phyloP scores from a whole-genome alignment of 2,329 filamentous ascomycete species.

The Capronia americana region DNA sequence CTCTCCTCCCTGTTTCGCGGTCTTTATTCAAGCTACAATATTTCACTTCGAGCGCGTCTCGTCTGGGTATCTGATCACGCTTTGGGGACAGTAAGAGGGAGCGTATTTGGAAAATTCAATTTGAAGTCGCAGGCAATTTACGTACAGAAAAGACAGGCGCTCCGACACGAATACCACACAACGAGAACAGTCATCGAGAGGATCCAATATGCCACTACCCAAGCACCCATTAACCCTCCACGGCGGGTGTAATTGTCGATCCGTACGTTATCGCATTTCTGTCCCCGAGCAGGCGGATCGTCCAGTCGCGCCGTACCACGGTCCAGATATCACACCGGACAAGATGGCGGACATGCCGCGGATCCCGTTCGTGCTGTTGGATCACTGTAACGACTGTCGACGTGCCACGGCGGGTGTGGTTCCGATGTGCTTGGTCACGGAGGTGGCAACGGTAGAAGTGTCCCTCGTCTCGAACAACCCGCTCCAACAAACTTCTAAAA shows the following conservation, averaged over 20 bases:
- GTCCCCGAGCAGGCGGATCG: not conserved
- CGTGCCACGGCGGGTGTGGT: not conserved
- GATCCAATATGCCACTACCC: not conserved
- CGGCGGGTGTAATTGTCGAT: constrained; percentile 6
- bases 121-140: not conserved
- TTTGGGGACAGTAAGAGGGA: not conserved
- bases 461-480: not conserved
- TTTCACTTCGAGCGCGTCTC: not conserved
- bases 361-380: constrained; percentile 3
- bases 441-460: not conserved
- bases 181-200: not conserved
- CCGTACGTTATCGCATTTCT: not conserved
- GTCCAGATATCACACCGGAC: not conserved
- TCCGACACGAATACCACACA: not conserved
- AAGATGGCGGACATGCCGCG: not conserved
- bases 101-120: not conserved
- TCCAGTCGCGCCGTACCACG: not conserved
- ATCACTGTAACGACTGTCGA: constrained; percentile 9
- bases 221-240: not conserved
- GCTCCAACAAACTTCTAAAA: not conserved
- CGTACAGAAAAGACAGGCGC: not conserved
- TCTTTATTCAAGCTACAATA: not conserved
- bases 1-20: not conserved
- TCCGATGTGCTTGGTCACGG: constrained; percentile 5
- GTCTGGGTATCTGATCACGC: not conserved